Conservation (phyloP, 2,329 filamentous ascomycete genomes). For the Colletotrichum higginsianum region DNA sequence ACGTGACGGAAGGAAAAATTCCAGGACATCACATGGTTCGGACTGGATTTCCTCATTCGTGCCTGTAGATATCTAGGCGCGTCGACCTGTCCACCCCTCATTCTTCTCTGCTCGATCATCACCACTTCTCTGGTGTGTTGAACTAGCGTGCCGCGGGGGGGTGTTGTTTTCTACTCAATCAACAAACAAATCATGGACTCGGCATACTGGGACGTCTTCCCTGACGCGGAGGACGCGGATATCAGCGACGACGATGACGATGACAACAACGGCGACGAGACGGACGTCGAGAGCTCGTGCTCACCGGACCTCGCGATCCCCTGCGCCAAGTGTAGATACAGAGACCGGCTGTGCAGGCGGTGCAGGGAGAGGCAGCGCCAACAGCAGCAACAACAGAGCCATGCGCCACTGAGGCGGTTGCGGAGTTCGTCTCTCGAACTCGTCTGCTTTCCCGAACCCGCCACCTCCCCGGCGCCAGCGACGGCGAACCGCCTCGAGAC, state of each 20-base stretch:
- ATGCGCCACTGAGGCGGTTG: background rate
- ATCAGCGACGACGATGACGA: constrained; percentile 6
- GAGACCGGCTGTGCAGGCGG: background rate
- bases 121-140: background rate
- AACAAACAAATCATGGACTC: constrained; percentile 16
- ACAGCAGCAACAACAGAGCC: background rate
- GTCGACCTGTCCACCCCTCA: too few species aligned
- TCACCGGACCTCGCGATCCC: background rate
- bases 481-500: background rate
- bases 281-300: background rate
- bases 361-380: constrained; percentile 6
- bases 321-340: constrained; percentile 11
- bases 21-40: constrained; percentile 5
- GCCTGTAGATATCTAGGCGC: background rate
- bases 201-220: constrained; percentile 8
- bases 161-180: too few species aligned
- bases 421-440: constrained; percentile 11
- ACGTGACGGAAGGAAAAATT: background rate
- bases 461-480: background rate
- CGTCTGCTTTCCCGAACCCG: background rate
- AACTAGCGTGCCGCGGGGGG: too few species aligned
- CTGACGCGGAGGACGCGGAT: background rate
- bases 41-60: background rate
- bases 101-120: background rate
- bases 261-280: background rate